Conservation (phyloP, 345 rosid species). For the Lumnitzera racemosa region DNA sequence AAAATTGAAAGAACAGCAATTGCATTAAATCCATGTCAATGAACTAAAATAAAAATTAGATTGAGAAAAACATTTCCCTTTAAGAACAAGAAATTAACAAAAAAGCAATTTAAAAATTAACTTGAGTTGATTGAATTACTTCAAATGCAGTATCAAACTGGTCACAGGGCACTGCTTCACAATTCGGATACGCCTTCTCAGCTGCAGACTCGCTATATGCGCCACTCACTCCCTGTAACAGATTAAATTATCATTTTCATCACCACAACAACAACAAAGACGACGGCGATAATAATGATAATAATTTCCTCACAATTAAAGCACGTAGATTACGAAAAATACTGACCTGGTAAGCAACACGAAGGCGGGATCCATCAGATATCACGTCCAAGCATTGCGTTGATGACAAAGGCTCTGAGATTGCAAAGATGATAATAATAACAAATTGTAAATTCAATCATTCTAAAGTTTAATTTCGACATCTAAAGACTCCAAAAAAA, state of each 20-base stretch:
- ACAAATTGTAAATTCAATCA: no score
- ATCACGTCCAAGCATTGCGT: constrained; percentile 31
- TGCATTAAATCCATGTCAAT: no score
- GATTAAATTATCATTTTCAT: background rate
- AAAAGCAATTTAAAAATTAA: no score
- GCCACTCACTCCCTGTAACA: constrained; percentile 69
- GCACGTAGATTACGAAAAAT: no score
- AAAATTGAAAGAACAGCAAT: no score
- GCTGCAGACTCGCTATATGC: constrained; percentile 98
- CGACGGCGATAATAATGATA: background rate
- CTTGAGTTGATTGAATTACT: constrained; percentile 23
- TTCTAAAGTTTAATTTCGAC: no score
- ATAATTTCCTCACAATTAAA: background rate
- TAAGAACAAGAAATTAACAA: no score
- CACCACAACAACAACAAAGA: constrained; percentile 5
- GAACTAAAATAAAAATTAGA: no score
- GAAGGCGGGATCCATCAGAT: constrained; percentile 65
- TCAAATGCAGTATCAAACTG: constrained; percentile 93
- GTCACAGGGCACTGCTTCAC: constrained; percentile 95
- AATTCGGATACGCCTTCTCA: constrained; percentile 85
- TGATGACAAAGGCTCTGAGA: constrained; percentile 73
- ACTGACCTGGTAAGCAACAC: constrained; percentile 94
- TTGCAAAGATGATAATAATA: no score
- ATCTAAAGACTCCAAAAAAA: no score
- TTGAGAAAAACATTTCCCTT: no score